These are phyloP conservation scores for Podospora tetraspora DNA, from an alignment of 495 filamentous ascomycete species.

Conservation along the genomic window DNA sequence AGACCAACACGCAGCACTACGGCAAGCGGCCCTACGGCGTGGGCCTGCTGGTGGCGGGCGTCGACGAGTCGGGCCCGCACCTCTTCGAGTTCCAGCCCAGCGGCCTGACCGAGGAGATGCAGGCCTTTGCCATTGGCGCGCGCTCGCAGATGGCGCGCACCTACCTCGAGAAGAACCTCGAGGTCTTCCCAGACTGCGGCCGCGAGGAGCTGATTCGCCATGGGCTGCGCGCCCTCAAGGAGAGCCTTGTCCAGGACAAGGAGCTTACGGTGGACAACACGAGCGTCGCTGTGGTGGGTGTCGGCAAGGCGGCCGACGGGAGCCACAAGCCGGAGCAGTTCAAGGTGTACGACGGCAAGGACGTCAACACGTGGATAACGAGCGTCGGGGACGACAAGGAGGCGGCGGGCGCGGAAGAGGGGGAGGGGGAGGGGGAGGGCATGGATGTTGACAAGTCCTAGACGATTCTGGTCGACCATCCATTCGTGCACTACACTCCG, in stretches of 20 bases:
- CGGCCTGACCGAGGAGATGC: constrained; percentile 94
- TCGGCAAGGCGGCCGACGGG: constrained; percentile 43
- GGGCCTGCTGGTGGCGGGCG: constrained; percentile 85
- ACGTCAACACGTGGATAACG: constrained; percentile 73
- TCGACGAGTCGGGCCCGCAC: constrained; percentile 89
- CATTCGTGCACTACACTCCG: neutral
- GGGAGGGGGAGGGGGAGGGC: constrained; percentile 34
- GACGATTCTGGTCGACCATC: neutral
- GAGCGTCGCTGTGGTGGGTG: constrained; percentile 77
- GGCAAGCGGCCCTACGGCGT: constrained; percentile 96
- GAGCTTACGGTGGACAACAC: constrained; percentile 96
- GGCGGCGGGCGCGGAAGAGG: constrained; percentile 43
- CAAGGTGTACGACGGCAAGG: constrained; percentile 85
- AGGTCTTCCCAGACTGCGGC: constrained; percentile 63
- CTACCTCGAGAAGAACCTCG: constrained; percentile 87
- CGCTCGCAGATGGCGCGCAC: constrained; percentile 95
- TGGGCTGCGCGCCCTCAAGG: constrained; percentile 86
- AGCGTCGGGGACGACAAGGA: constrained; percentile 56
- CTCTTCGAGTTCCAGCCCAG: constrained; percentile 97
- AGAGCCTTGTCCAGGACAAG: constrained; percentile 93
- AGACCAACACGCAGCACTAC: constrained; percentile 96
- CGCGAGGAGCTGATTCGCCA: constrained; percentile 86
- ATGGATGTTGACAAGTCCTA: constrained; percentile 74
- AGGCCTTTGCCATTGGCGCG: constrained; percentile 90
- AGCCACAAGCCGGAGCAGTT: constrained; percentile 66